Evolutionary conservation across 805 yeast genomes (phyloP), one percentile per base, ranked within the genome.

Genomic region (Scheffersomyces coipomensis): DNA sequence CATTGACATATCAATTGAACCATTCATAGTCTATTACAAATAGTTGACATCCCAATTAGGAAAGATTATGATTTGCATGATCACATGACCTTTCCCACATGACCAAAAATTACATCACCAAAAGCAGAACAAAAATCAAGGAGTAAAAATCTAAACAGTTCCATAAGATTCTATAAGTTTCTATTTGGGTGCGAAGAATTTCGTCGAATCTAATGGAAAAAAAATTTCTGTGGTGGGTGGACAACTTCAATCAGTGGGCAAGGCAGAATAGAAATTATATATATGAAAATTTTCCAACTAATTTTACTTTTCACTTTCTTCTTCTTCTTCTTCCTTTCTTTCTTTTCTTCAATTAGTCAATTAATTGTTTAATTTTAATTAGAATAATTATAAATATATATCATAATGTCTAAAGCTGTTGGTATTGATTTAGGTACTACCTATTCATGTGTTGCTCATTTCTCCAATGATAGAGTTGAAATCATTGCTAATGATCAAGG

Each of bases 401-500:
- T 13, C 43, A 62, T 39, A 27, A 75, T 75, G 80, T 68, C 76
- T 39, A 75, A 70, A 64, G 79, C 81, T 59, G 61, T 58, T 50
- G 99, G 99, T 85, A 91, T 91, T 83, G 98, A 90, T 80, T 80
- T 83, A 73, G 90, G 90, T 74, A 83, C 90, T 46, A 88, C 96
- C 48, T 89, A 88, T 75, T 88, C 96, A 37, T 89, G 97, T 82
- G 97, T 89, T 50, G 97, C 96, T 56, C 95, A 88, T 66, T 88
- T 89, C 73, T 76, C 89, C 56, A 86, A 87, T 61, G 95, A 90
- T 56, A 78, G 87, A 67, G 97, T 90, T 41, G 97, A 90, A 72
- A 90, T 90, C 68, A 87, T 90, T 66, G 96, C 97, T 57, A 90
- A 90, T 67, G 97, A 90, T 71, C 97, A 90, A 78, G 97, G 97